Evolutionary conservation across 305 asterid genomes (phyloP).

Genomic region (Petunia hybrid): DNA sequence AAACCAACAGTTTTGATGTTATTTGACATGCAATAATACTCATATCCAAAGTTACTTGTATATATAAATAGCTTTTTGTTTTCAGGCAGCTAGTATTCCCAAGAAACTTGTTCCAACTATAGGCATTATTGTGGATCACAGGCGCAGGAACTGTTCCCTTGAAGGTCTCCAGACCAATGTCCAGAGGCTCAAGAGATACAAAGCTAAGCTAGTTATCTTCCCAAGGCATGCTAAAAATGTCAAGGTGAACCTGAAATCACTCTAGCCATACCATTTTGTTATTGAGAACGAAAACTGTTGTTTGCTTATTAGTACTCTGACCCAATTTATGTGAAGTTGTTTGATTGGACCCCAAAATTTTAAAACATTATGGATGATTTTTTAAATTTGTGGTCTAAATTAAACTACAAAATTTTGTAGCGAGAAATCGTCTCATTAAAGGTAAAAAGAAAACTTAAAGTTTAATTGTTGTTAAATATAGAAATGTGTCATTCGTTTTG

Average conservation of each 20-base stretch:
- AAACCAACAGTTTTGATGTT: neutral
- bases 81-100: slow-evolving; percentile 44
- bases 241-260: slow-evolving; percentile 30
- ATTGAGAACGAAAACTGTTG: neutral
- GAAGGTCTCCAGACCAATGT: slow-evolving; percentile 43
- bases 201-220: slow-evolving; percentile 44
- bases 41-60: slow-evolving; percentile 21
- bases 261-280: neutral
- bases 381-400: neutral
- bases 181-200: slow-evolving; percentile 47
- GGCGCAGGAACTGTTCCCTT: slow-evolving; percentile 40
- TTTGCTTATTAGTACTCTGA: too few species aligned
- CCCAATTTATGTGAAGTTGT: neutral
- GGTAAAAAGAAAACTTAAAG: too few species aligned
- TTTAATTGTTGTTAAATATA: too few species aligned
- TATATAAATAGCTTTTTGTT: neutral
- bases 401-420: neutral
- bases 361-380: neutral
- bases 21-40: neutral
- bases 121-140: slow-evolving; percentile 45
- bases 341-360: neutral
- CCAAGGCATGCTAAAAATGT: slow-evolving; percentile 39
- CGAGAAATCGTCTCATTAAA: too few species aligned
- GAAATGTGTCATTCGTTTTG: too few species aligned
- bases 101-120: slow-evolving; percentile 44